Evolutionary conservation across 345 rosid genomes (phyloP).

Genomic region (Lepidium africanum): DNA sequence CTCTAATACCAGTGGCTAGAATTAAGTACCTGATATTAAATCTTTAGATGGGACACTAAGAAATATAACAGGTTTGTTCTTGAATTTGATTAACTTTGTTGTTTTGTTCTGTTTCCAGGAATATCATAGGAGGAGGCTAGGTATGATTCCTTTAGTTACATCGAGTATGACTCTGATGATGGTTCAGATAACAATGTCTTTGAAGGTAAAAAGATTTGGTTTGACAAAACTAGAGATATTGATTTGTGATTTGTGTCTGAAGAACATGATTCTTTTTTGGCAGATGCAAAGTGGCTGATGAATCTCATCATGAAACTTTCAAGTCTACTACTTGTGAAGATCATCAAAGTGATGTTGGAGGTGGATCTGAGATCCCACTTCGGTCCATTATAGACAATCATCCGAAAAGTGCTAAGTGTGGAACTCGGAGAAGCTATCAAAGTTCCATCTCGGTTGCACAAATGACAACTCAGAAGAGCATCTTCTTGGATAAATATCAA

Average conservation of each 20-base stretch:
- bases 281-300: conserved; percentile 49
- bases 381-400: no score
- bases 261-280: not conserved
- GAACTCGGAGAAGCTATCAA: no score
- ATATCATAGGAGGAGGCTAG: conserved; percentile 69
- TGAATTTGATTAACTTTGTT: not conserved
- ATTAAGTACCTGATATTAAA: no score
- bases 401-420: no score
- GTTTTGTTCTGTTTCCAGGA: conserved; percentile 32
- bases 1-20: no score
- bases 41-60: no score
- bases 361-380: no score
- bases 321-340: conserved; percentile 31
- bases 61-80: no score
- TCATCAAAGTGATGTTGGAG: no score
- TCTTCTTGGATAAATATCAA: no score
- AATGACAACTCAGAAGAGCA: no score
- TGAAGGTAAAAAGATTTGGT: conserved; percentile 32
- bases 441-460: no score
- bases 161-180: conserved; percentile 78
- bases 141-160: conserved; percentile 67
- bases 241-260: not conserved
- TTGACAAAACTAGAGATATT: not conserved
- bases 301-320: conserved; percentile 27
- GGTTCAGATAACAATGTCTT: conserved; percentile 54